phyloP scores from a whole-genome alignment of 2,329 filamentous ascomycete genomes.

The Pseudodiploospora longispora region DNA sequence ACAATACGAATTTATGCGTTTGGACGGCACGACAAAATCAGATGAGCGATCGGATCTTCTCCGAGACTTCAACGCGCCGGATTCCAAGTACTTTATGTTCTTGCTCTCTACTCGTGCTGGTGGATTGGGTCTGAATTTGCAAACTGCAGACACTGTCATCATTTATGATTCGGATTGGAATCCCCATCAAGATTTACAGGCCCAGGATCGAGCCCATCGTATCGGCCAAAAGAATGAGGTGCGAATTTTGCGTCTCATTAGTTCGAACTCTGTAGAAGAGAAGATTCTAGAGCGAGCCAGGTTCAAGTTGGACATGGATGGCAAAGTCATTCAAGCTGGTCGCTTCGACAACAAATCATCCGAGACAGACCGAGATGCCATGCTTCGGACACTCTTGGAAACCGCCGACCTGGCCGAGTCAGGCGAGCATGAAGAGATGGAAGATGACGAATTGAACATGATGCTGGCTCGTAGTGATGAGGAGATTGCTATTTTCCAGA shows the following conservation, averaged over 20 bases:
- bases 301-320: slow-evolving; percentile 98
- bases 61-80: slow-evolving; percentile 78
- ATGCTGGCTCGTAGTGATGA: slow-evolving; percentile 83
- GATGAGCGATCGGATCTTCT: slow-evolving; percentile 92
- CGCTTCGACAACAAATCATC: slow-evolving; percentile 99
- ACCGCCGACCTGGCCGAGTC: slow-evolving; percentile 62
- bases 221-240: slow-evolving; percentile 99
- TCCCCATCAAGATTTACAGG: slow-evolving; percentile 96
- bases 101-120: slow-evolving; percentile 96
- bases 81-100: slow-evolving; percentile 95
- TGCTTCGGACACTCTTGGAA: slow-evolving; percentile 88
- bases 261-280: slow-evolving; percentile 93
- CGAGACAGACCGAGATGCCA: slow-evolving; percentile 94
- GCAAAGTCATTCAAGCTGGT: slow-evolving; percentile 98
- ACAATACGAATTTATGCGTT: slow-evolving; percentile 76
- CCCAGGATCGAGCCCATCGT: slow-evolving; percentile 98
- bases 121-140: slow-evolving; percentile 93
- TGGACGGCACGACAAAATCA: slow-evolving; percentile 95
- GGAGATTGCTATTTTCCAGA: slow-evolving; percentile 70
- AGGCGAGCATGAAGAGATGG: slow-evolving; percentile 89
- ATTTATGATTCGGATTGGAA: slow-evolving; percentile 99
- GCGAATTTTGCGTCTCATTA: slow-evolving; percentile 90
- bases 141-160: slow-evolving; percentile 97
- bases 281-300: slow-evolving; percentile 96
- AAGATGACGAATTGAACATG: slow-evolving; percentile 93